Evolutionary conservation across 108 stramenopile genomes (phyloP), one percentile per base, ranked within the genome.

Genomic region (Chaetoceros tenuissimus): DNA sequence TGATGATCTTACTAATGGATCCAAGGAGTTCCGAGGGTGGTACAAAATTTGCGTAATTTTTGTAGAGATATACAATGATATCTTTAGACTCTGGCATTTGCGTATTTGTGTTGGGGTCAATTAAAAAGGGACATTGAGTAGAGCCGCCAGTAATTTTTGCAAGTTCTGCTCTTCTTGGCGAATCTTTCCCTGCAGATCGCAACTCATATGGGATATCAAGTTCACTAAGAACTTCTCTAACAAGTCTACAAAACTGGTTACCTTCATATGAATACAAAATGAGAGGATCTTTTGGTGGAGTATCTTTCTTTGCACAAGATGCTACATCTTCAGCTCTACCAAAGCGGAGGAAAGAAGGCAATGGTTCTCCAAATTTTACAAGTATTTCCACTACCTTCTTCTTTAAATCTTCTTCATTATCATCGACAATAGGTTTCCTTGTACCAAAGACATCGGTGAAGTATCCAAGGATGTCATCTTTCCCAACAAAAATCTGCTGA

Each of bases 171-270:
- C 95, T 75, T 24, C 92, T 79, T 5, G 81, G 78, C 21, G 85
- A 87, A 24, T 64, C 71, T 47, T 94, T 85, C 7, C 91, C 93
- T 3, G 82, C 71, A 8, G 80, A 72, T 17, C 79, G 69, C 13
- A 91, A 57, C 45, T 78, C 80, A 66, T 94, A 90, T 8, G 68
- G 62, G n/a, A 96, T 58, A 46, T 93, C 92, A 29, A 96, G 64
- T 59, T 95, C 94, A 5, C 76, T 79, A 46, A 96, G 57, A 13
- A 76, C 87, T 62, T 96, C 95, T n/a, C 93, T 70, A 0, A 96
- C 89, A 0, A 86, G 66, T 46, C 89, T 71, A 46, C 87, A 87
- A 66, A 89, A 90, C 62, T 90, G 89, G 67, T 90, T 90, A 19
- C 84, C 82, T 63, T 85, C 84, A 55, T 80, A 82, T 2, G 77